Base-by-base conservation (phyloP, 2,329 filamentous ascomycete species). In the Capronia coronata region DNA sequence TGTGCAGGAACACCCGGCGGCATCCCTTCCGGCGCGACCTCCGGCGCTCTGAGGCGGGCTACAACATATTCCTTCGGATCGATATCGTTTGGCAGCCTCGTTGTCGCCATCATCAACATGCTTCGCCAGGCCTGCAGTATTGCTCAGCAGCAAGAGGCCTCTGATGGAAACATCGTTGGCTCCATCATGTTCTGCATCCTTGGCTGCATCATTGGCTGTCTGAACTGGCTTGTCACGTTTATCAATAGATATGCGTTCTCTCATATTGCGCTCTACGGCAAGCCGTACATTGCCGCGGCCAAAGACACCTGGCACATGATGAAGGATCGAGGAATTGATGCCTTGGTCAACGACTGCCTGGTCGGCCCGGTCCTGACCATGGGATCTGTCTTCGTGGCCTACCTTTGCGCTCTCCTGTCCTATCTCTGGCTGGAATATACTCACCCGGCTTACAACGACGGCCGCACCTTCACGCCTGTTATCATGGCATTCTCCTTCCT, bases 221-320 rank as follows among this genome's bases (percentile, higher is more conserved):
- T 96, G 1, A 80, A 95, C 59, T 96, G 91, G 89, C 84, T 84
- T 0, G 80, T 93, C 1, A 76, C 88, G 57, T 93, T 95, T 62
- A 75, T 95, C 69, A 97, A 97, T 69, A 82, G 88, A 60, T 95
- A 94, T 60, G 89, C 89, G 1, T 95, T 94, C 68, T 89, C 83
- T 23, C 88, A 96, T 64, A 94, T 97, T 63, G 89, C 91, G 0
- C 75, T 96, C 0, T 96, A 96, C 64, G 91, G 91, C 14, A 94
- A 94, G 67, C 72, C 85, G 1, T 97, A 96, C 64, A 78, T 96
- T 47, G 75, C 81, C 1, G 86, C 89, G 0, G 89, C 90, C 29
- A 95, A 94, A 69, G 87, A 87, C 60, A 94, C 88, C 0, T 94
- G 88, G 87, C 80, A 60, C 10, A 87, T 94, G 85, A 90, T 95